phyloP scores from a whole-genome alignment of 2,329 filamentous ascomycete species.

The Thermothelomyces thermophilus region DNA sequence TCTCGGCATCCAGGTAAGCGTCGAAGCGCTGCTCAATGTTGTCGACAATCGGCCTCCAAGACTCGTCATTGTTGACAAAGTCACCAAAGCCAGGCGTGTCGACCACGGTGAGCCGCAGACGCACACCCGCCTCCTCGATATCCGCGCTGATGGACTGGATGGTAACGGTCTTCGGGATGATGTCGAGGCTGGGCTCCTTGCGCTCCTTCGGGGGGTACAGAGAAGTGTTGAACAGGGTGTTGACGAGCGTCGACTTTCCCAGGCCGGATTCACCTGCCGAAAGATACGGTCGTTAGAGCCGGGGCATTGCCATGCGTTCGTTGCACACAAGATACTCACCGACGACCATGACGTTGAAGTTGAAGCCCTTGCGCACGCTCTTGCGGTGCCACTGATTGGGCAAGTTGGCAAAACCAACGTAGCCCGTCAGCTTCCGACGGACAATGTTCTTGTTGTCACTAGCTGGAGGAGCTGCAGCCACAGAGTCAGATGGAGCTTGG shows the following conservation, averaged over 20 bases:
- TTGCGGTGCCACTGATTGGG: slow-evolving; percentile 99
- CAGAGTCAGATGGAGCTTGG: slow-evolving; percentile 35
- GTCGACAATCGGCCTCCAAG: slow-evolving; percentile 97
- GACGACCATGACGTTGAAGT: slow-evolving; percentile 99
- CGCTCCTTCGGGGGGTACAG: slow-evolving; percentile 98
- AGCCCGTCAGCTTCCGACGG: slow-evolving; percentile 94
- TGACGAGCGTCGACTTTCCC: slow-evolving; percentile 97
- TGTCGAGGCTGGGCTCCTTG: slow-evolving; percentile 94
- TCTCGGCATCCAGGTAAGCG: slow-evolving; percentile 96
- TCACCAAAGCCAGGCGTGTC: slow-evolving; percentile 98
- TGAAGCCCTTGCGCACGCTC: slow-evolving; percentile 99
- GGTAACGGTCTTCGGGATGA: slow-evolving; percentile 94
- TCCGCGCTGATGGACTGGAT: slow-evolving; percentile 94
- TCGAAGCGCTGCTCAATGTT: slow-evolving; percentile 99
- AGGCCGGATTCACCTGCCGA: slow-evolving; percentile 88
- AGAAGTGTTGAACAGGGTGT: slow-evolving; percentile 99
- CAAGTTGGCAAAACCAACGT: slow-evolving; percentile 96
- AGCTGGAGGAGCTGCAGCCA: slow-evolving; percentile 36
- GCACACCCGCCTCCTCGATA: slow-evolving; percentile 97
- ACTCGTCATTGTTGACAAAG: slow-evolving; percentile 99
- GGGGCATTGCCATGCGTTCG: slow-evolving; percentile 2
- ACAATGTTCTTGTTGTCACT: slow-evolving; percentile 88
- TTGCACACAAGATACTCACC: slow-evolving; percentile 53
- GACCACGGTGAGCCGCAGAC: slow-evolving; percentile 90
- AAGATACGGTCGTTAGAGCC: slow-evolving; percentile 2